Percentiles rank a stretch among this genome's conserved stretches.
Evolutionary conservation across 805 yeast species (phyloP).

Genomic region (Kodamaea fukazawae): DNA sequence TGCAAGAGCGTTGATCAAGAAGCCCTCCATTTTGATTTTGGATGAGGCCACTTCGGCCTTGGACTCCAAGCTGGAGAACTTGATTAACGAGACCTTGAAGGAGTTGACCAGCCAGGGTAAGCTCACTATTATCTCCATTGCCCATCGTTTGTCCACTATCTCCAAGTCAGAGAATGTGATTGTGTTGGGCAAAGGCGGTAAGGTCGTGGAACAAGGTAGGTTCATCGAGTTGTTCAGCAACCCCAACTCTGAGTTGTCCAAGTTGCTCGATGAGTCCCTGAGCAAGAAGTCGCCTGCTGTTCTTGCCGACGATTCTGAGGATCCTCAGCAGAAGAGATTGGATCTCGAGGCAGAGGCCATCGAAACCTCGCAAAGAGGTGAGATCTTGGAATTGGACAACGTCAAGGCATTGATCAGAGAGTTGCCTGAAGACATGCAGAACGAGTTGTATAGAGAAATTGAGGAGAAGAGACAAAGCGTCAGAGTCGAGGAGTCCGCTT

Average conservation of each 20-base stretch:
- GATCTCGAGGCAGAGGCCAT: conserved; percentile 26
- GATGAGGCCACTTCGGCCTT: conserved; percentile 72
- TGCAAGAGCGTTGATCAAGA: conserved; percentile 68
- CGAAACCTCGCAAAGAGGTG: conserved; percentile 16
- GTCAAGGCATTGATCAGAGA: conserved; percentile 35
- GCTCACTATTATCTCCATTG: conserved; percentile 44
- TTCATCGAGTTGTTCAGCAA: conserved; percentile 40
- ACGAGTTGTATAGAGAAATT: conserved; percentile 17
- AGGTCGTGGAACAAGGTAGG: conserved; percentile 40
- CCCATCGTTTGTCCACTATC: conserved; percentile 44
- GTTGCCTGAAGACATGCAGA: conserved; percentile 32
- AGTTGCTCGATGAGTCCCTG: conserved; percentile 37
- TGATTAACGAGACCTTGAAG: conserved; percentile 41
- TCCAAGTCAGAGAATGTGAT: conserved; percentile 44
- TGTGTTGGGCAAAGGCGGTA: conserved; percentile 42
- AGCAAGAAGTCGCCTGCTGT: conserved; percentile 14
- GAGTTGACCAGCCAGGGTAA: conserved; percentile 36
- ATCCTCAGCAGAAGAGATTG: conserved; percentile 23
- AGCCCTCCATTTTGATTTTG: conserved; percentile 59
- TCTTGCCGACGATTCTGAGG: conserved; percentile 16
- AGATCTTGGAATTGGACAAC: conserved; percentile 18
- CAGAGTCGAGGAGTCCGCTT: no score
- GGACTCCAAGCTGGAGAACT: conserved; percentile 50
- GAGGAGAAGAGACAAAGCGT: neutral
- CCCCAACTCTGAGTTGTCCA: conserved; percentile 41